Base-by-base conservation (phyloP, 257 asterid species). In the Scutellaria baicalensis region DNA sequence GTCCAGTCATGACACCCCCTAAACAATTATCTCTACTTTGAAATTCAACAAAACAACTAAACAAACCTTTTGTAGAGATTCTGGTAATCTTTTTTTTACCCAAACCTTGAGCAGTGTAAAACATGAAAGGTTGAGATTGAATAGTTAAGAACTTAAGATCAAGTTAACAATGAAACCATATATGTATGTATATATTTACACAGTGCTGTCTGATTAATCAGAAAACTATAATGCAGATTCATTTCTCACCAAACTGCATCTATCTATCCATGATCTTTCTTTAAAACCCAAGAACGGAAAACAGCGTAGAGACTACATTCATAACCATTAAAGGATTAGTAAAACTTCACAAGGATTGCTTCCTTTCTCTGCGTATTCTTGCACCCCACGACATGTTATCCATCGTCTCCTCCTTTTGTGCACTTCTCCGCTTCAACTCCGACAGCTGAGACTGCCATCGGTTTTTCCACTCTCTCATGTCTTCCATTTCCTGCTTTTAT, bases 381-480 rank as follows among this genome's bases (percentile, higher is more conserved):
- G 92, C 96, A 0, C 83, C 96, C 96, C 98, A 92, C 1, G 98
- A 92, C 83, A 72, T 84, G 54, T 64, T 64, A 38, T 71, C 84
- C 2, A 47, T 66, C 0, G 76, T 23, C 27, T 20, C 48, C 42
- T 84, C 85, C 78, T 82, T 89, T 11, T 77, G 44, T 79, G 10
- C 35, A 51, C 93, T 85, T 81, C 91, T 83, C 72, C 77, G 78
- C 78, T 86, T 84, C 13, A 92, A 83, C 74, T 75, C 96, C 2
- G 92, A 83, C 39, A 92, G 69, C 66, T 89, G 98, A 14, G 83
- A 71, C 78, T 89, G 86, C 96, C 96, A 89, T 6, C 79, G 79
- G 77, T 42, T 71, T 72, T 81, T 89, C 96, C 98, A 92, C 73
- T 84, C 89, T 1, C 59, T 59, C 23, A 71, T 83, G 42, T 82